phyloP scores from a whole-genome alignment of 371 early-diverging fungal species.

The Mucor lusitanicus region DNA sequence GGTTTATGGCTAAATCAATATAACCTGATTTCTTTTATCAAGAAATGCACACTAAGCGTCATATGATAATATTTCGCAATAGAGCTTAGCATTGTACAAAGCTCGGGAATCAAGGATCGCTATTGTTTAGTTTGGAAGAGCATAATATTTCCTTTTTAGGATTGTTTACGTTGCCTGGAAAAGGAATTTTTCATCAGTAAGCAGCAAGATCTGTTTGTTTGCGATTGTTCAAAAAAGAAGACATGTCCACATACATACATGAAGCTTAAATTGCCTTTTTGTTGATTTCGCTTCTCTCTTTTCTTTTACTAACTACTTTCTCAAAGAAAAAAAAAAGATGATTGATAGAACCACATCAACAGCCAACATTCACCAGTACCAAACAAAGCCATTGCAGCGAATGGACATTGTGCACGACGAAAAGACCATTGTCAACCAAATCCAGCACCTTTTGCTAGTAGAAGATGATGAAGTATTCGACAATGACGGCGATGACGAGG shows the following conservation, averaged over 20 bases:
- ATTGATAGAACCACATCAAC: background rate
- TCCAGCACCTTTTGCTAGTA: background rate
- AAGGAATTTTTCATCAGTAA: background rate
- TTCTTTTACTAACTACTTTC: background rate
- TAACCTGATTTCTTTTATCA: constrained; percentile 35
- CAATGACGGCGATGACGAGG: background rate
- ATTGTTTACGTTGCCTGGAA: constrained; percentile 13
- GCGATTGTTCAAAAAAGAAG: background rate
- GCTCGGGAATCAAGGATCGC: constrained; percentile 31
- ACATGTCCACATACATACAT: background rate
- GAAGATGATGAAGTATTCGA: constrained; percentile 16
- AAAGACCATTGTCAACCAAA: constrained; percentile 7
- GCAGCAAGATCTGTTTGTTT: background rate
- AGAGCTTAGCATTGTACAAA: constrained; percentile 70
- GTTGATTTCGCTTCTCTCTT: background rate
- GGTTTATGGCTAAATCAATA: too few species aligned
- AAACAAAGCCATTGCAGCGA: background rate
- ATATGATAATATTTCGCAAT: constrained; percentile 71
- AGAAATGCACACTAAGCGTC: constrained; percentile 66
- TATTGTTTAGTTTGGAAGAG: background rate
- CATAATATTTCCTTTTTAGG: constrained; percentile 10
- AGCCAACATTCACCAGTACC: background rate
- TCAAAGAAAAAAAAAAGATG: background rate
- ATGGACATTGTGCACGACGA: constrained; percentile 3
- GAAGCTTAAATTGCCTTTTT: background rate